Percentiles rank a stretch among this genome's conserved stretches.
Conservation (phyloP, 352 stramenopile species). For the Phytophthora quininea region DNA sequence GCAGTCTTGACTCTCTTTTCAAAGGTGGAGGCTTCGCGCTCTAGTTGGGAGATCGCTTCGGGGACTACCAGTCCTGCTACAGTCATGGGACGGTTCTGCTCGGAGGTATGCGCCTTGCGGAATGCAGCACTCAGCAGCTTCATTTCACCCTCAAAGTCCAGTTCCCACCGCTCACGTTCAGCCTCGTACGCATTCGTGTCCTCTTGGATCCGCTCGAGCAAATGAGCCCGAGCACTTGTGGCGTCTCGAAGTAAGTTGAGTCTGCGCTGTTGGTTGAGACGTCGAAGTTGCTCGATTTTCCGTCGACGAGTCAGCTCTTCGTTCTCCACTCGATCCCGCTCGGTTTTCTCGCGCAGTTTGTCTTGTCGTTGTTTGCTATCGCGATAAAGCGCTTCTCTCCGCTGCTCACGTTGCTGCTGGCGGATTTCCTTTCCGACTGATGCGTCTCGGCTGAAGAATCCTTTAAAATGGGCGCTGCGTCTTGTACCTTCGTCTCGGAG, state of each 20-base stretch:
- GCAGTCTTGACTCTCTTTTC: conserved; percentile 61
- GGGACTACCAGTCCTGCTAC: conserved; percentile 58
- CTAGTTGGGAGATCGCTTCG: conserved; percentile 52
- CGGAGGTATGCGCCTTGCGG: conserved; percentile 37
- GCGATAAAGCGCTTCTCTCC: conserved; percentile 49
- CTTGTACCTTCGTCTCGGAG: conserved; percentile 13
- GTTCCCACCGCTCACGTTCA: conserved; percentile 57
- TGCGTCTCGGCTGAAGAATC: conserved; percentile 63
- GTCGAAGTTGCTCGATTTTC: conserved; percentile 49
- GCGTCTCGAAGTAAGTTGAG: conserved; percentile 45
- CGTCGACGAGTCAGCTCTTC: conserved; percentile 27
- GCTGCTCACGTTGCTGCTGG: conserved; percentile 42
- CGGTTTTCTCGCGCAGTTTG: conserved; percentile 39
- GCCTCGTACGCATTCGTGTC: conserved; percentile 32
- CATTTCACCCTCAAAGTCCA: conserved; percentile 61
- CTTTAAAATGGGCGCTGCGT: conserved; percentile 55
- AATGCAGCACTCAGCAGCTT: conserved; percentile 46
- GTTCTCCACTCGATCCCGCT: conserved; percentile 23
- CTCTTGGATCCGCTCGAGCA: conserved; percentile 26
- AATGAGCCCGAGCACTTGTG: conserved; percentile 23
- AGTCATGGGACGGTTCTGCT: conserved; percentile 48
- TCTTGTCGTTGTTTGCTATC: conserved; percentile 54
- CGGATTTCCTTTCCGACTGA: conserved; percentile 44
- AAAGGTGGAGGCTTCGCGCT: conserved; percentile 41
- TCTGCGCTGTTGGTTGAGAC: conserved; percentile 42